Percentiles rank a stretch among this genome's conserved stretches.
Evolutionary conservation across 805 yeast species (phyloP).

Genomic region (Helenozyma baotianmanensis): DNA sequence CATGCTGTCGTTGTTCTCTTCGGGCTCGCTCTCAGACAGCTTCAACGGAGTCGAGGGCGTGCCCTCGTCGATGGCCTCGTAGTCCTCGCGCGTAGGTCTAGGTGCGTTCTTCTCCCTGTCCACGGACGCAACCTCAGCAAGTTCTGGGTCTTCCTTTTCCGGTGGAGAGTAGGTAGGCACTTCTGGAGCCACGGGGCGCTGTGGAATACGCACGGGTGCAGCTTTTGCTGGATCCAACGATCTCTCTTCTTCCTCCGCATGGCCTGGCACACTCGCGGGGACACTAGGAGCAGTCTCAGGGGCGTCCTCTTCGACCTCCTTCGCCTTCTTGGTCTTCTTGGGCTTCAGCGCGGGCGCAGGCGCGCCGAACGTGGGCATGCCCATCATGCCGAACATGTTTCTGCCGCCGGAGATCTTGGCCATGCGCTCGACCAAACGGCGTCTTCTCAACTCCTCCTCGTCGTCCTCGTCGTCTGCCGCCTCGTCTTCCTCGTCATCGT

Average conservation of each 20-base stretch:
- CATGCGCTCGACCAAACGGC: slow-evolving; percentile 85
- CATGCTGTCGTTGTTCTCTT: not conserved
- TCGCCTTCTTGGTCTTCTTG: slow-evolving; percentile 1
- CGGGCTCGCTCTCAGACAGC: not conserved
- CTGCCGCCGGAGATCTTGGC: slow-evolving; percentile 91
- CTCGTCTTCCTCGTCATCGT: slow-evolving; percentile 45
- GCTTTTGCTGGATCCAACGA: no score
- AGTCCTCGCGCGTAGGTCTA: no score
- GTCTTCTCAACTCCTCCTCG: slow-evolving; percentile 70
- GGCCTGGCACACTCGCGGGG: no score
- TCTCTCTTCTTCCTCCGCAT: no score
- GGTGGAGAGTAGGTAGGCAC: no score
- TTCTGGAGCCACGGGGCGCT: no score
- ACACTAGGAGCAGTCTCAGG: no score
- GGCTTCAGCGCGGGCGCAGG: slow-evolving; percentile 12
- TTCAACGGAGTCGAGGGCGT: no score
- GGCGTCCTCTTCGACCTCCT: no score
- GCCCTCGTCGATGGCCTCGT: no score
- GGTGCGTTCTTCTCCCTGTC: no score
- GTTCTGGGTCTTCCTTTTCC: slow-evolving; percentile 2
- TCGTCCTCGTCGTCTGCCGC: slow-evolving; percentile 50
- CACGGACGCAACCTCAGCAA: slow-evolving; percentile 1
- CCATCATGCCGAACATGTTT: slow-evolving; percentile 74
- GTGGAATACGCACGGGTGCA: no score
- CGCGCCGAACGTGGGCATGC: slow-evolving; percentile 40